Conservation (phyloP, 495 filamentous ascomycete genomes). For the Neurospora discreta region DNA sequence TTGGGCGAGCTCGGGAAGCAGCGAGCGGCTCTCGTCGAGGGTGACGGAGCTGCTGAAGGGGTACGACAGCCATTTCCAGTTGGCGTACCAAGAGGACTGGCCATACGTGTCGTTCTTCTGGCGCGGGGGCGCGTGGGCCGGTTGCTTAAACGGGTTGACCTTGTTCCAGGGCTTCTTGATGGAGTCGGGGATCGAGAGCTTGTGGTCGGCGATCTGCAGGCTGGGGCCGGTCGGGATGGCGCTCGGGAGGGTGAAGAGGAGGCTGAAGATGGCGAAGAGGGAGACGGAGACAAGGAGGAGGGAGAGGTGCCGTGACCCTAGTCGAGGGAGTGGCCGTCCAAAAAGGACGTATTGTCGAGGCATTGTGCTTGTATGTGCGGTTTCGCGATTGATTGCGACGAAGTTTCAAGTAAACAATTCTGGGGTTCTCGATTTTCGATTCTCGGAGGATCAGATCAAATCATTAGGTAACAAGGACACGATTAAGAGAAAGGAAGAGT, state of each 20-base stretch:
- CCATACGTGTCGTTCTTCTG: slow-evolving; percentile 70
- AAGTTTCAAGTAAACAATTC: background rate
- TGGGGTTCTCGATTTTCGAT: background rate
- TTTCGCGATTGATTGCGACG: background rate
- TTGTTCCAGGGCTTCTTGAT: slow-evolving; percentile 33
- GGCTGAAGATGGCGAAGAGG: slow-evolving; percentile 33
- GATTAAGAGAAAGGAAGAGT: background rate
- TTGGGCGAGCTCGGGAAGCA: slow-evolving; percentile 66
- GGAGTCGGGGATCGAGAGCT: slow-evolving; percentile 32
- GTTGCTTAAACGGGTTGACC: slow-evolving; percentile 50
- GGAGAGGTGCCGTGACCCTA: slow-evolving; percentile 33
- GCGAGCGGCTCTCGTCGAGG: slow-evolving; percentile 72
- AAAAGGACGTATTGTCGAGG: slow-evolving; percentile 37
- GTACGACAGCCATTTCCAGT: slow-evolving; percentile 72
- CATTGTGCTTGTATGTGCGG: slow-evolving; percentile 23
- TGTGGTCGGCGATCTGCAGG: slow-evolving; percentile 24
- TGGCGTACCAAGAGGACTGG: slow-evolving; percentile 72
- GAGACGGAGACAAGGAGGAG: slow-evolving; percentile 32
- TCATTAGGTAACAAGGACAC: background rate
- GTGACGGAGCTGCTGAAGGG: slow-evolving; percentile 83
- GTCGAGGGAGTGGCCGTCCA: slow-evolving; percentile 32
- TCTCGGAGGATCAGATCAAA: background rate
- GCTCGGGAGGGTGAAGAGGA: slow-evolving; percentile 37
- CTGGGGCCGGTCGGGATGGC: slow-evolving; percentile 27
- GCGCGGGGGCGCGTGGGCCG: slow-evolving; percentile 61